phyloP scores from a whole-genome alignment of 116 monocot species.

The Iris pallida region DNA sequence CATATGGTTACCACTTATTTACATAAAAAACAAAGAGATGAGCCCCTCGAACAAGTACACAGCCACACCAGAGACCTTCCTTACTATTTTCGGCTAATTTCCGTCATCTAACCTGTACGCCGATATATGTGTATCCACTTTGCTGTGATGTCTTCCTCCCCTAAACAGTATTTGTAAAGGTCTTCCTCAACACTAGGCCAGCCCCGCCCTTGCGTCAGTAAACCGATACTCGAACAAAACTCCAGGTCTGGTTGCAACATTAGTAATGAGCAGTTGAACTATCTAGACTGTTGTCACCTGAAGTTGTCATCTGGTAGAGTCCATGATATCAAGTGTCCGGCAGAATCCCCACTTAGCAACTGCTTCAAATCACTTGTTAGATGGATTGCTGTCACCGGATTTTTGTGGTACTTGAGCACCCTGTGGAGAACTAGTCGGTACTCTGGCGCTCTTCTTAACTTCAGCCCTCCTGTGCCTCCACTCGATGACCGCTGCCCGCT shows the following conservation, averaged over 20 bases:
- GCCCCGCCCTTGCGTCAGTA: slow-evolving; percentile 2
- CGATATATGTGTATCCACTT: background rate
- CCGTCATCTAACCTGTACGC: background rate
- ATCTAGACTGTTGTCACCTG: background rate
- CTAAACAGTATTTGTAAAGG: background rate
- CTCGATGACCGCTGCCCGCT: slow-evolving; percentile 22
- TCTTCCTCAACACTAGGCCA: slow-evolving; percentile 14
- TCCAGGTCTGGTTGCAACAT: slow-evolving; percentile 4
- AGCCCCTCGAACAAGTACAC: background rate
- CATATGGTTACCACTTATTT: slow-evolving; percentile 33
- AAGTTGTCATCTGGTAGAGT: slow-evolving; percentile 71
- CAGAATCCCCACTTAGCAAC: slow-evolving; percentile 76
- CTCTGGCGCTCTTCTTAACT: slow-evolving; percentile 39
- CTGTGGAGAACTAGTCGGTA: slow-evolving; percentile 71
- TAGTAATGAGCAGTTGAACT: background rate
- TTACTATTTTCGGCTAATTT: background rate
- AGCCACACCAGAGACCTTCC: background rate
- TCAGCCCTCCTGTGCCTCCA: slow-evolving; percentile 25
- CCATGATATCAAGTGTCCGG: slow-evolving; percentile 83
- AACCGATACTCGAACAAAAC: background rate
- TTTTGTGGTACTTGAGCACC: slow-evolving; percentile 81
- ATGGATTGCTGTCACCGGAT: slow-evolving; percentile 86
- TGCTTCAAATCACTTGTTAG: slow-evolving; percentile 77
- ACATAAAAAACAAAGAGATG: slow-evolving; percentile 25
- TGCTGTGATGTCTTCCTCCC: background rate